Conservation (phyloP, 805 yeast genomes). For the Ogataea siamensis region DNA sequence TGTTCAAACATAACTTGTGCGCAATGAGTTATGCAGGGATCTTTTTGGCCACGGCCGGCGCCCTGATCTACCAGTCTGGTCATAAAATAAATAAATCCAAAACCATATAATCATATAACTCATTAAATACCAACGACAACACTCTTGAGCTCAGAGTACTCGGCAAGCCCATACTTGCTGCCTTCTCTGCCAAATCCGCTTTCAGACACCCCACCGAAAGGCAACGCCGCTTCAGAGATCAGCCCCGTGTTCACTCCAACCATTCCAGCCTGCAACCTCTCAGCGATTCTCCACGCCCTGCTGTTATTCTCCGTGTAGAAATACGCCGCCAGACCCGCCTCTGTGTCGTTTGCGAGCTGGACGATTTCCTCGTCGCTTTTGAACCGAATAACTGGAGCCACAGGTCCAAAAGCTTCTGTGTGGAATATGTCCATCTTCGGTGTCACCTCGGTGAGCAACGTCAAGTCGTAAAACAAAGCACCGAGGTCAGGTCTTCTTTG, state of each 20-base stretch:
- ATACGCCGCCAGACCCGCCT: conserved; percentile 75
- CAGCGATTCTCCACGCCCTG: conserved; percentile 55
- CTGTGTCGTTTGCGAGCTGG: conserved; percentile 54
- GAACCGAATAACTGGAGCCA: conserved; percentile 65
- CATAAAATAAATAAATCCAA: background rate
- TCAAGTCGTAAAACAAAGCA: conserved; percentile 60
- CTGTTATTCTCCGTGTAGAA: conserved; percentile 54
- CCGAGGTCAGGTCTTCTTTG: conserved; percentile 56
- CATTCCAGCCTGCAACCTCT: conserved; percentile 70
- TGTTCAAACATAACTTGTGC: conserved; percentile 48
- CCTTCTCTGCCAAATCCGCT: conserved; percentile 82
- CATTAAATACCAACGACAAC: conserved; percentile 43
- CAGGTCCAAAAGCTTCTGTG: conserved; percentile 79
- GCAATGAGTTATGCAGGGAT: conserved; percentile 46
- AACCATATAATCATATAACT: background rate
- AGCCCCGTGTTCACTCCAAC: conserved; percentile 73
- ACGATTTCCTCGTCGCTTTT: conserved; percentile 54
- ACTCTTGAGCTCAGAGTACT: conserved; percentile 62
- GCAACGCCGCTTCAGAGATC: conserved; percentile 59
- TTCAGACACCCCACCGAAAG: conserved; percentile 72
- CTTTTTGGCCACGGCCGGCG: conserved; percentile 52
- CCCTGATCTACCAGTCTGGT: conserved; percentile 40
- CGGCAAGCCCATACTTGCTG: conserved; percentile 67
- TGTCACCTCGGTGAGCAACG: conserved; percentile 57
- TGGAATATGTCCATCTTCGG: conserved; percentile 52